phyloP scores from a whole-genome alignment of 176 grass and related monocot genomes.

The Hordeum vulgare region DNA sequence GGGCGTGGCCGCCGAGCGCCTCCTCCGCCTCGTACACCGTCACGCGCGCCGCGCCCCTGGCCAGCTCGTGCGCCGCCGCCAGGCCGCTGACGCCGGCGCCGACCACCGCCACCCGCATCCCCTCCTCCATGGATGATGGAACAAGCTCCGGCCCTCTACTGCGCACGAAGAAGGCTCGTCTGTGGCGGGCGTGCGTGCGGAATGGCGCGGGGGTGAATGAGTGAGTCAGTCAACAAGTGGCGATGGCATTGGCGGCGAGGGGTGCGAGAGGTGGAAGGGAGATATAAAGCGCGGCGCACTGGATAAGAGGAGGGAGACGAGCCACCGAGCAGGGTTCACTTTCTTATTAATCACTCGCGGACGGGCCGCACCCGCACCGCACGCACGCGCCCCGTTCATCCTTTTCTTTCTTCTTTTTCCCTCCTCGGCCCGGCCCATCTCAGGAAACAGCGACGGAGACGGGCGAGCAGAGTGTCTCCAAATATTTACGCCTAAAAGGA shows the following conservation, averaged over 20 bases:
- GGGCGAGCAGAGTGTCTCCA: no score
- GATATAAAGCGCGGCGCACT: neutral
- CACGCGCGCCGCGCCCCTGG: constrained; percentile 17
- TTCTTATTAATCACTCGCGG: neutral
- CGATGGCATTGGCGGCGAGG: neutral
- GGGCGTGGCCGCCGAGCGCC: constrained; percentile 65
- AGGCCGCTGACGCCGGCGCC: constrained; percentile 79
- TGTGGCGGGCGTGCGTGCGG: neutral
- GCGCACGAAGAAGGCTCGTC: no score
- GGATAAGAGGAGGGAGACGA: constrained; percentile 4
- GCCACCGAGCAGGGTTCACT: neutral
- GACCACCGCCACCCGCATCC: constrained; percentile 70
- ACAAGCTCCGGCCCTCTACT: neutral
- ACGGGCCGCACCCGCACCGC: neutral
- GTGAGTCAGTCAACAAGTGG: neutral
- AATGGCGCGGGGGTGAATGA: neutral
- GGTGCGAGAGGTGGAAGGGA: neutral
- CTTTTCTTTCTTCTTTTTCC: no score
- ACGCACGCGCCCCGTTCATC: no score
- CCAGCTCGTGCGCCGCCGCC: constrained; percentile 56
- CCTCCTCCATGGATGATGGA: neutral
- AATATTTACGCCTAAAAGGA: no score
- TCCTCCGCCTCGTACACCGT: constrained; percentile 82
- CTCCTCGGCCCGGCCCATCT: no score
- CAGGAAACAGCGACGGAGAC: no score